Base-by-base conservation (phyloP, 768 basidiomycete genomes). In the Tephrocybe sp. region DNA sequence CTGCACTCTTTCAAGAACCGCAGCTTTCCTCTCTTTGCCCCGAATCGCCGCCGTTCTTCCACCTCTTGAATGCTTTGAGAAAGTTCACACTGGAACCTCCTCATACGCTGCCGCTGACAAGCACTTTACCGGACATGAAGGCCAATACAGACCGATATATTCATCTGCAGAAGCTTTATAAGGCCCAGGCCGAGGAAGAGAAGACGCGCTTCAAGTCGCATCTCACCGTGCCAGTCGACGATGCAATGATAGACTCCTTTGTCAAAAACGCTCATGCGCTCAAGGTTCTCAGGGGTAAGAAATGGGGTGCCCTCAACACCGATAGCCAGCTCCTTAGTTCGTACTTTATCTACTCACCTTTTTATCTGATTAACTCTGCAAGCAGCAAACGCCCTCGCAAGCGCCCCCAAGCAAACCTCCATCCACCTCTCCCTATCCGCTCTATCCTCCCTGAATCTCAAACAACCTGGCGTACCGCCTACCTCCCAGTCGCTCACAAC, bases 111-210 rank as follows among this genome's bases (percentile, higher is more conserved):
- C 97, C 96, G 0, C 73, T 97, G n/a, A 85, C 86, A 3, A 81
- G 89, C 40, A 80, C 90, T 0, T 76, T 98, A 9, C 96, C 96
- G 0, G 96, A 99, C 69, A 98, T 99, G 92, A 95, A 95, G 64
- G 85, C 94, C 14, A 87, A 87, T 62, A 97, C 97, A 5, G 63
- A 72, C 17, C 77, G 78, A 48, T 98, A 98, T 64, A 85, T 97
- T 42, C 76, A 82, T 14, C 76, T 99, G 11, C 95, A 98, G 64
- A 84, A 76, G 36, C 64, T 98, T 51, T 99, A 95, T 73, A 91
- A 89, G 61, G 63, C 75, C 5, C 82, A 84, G 46, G 87, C 93
- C 2, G 80, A 82, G 32, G 77, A 80, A 45, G 91, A 94, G 63
- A 86, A 82, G 61, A 71, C 62, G 14, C 58, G 70, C 0, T 79